A percentile compares a stretch with the other conserved stretches of the same genome.
Conservation (phyloP, 1,284 basidiomycete genomes). For the Rhodotorula sp. region DNA sequence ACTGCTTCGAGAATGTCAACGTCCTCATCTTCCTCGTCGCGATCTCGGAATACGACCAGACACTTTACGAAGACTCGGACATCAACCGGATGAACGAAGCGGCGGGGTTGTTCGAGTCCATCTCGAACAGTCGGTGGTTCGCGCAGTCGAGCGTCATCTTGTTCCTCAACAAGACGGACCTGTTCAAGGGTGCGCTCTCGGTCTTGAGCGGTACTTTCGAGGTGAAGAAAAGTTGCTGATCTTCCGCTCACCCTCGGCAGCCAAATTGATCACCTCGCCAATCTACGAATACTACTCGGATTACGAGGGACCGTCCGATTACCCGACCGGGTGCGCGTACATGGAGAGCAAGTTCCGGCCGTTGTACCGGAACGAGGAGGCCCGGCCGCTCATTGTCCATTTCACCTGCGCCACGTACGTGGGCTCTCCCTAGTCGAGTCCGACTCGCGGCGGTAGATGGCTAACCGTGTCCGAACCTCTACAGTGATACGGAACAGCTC, state of each 20-base stretch:
- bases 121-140: slow-evolving; percentile 46
- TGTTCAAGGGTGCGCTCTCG: slow-evolving; percentile 7
- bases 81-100: slow-evolving; percentile 52
- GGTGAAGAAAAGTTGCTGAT: not conserved
- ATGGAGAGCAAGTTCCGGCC: slow-evolving; percentile 42
- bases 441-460: too few relatives aligned
- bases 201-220: not conserved
- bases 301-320: slow-evolving; percentile 40
- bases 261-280: slow-evolving; percentile 39
- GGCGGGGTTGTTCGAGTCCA: slow-evolving; percentile 50
- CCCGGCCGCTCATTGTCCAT: slow-evolving; percentile 33
- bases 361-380: slow-evolving; percentile 36
- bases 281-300: slow-evolving; percentile 43
- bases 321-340: slow-evolving; percentile 40
- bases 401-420: slow-evolving; percentile 35
- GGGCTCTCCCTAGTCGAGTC: not conserved
- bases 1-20: slow-evolving; percentile 53
- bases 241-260: not conserved
- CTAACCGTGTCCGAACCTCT: too few relatives aligned
- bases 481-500: slow-evolving; percentile 41
- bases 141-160: slow-evolving; percentile 41
- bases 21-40: slow-evolving; percentile 52
- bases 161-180: slow-evolving; percentile 58
- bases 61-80: slow-evolving; percentile 43
- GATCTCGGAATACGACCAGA: slow-evolving; percentile 47